Evolutionary conservation across 805 yeast species (phyloP).

Genomic region (Nakazawaea wickerhamii): DNA sequence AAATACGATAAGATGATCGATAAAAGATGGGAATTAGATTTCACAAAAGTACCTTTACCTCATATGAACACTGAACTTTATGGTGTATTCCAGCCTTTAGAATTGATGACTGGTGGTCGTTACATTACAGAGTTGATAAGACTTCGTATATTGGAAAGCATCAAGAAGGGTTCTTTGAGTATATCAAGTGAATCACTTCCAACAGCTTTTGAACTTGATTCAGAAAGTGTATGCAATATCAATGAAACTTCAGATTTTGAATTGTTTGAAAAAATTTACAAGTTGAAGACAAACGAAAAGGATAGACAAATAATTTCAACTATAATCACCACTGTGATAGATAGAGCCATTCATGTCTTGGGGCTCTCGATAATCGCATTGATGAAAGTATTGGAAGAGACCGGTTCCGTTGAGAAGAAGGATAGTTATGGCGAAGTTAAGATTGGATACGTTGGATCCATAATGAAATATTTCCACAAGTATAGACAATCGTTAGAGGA

Average conservation of each 20-base stretch:
- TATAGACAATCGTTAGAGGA: slow-evolving; percentile 31
- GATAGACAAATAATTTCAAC: slow-evolving; percentile 13
- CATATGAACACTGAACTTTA: slow-evolving; percentile 25
- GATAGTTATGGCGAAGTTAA: slow-evolving; percentile 17
- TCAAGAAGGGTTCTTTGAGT: slow-evolving; percentile 13
- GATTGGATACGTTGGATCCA: slow-evolving; percentile 49
- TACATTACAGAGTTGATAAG: slow-evolving; percentile 51
- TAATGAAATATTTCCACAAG: slow-evolving; percentile 36
- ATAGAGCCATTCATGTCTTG: slow-evolving; percentile 40
- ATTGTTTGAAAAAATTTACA: slow-evolving; percentile 17
- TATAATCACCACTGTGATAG: slow-evolving; percentile 32
- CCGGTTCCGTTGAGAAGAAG: slow-evolving; percentile 11
- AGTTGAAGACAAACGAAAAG: slow-evolving; percentile 2
- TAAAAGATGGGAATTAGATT: slow-evolving; percentile 20
- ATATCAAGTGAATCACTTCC: background rate
- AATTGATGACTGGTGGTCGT: slow-evolving; percentile 49
- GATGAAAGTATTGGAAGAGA: slow-evolving; percentile 24
- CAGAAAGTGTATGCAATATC: slow-evolving; percentile 36
- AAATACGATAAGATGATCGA: slow-evolving; percentile 36
- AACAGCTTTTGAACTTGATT: slow-evolving; percentile 30
- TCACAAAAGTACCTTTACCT: slow-evolving; percentile 15
- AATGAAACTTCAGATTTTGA: slow-evolving; percentile 27
- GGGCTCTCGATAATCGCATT: slow-evolving; percentile 37
- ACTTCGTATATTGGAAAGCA: slow-evolving; percentile 29
- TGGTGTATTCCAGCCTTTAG: slow-evolving; percentile 49